These are phyloP conservation scores for Sanghuangporus baumii DNA, from an alignment of 1,284 basidiomycete species.

Conservation along the genomic window DNA sequence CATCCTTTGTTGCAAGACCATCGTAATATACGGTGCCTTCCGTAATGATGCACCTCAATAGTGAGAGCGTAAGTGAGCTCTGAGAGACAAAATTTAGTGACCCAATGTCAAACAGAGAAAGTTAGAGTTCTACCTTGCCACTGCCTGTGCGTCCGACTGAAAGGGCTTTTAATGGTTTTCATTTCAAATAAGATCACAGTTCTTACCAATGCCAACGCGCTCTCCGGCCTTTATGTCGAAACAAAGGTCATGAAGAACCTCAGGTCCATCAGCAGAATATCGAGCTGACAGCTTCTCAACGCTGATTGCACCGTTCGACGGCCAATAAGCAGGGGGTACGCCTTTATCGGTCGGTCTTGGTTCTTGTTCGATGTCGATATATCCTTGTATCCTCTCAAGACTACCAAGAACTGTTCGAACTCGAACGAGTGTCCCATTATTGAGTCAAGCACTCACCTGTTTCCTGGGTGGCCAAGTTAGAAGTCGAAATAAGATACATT, in stretches of 20 bases:
- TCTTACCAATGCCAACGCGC: conserved; percentile 42
- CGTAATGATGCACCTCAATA: conserved; percentile 38
- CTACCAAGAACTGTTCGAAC: conserved; percentile 27
- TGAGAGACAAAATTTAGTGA: conserved; percentile 16
- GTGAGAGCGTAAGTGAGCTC: conserved; percentile 38
- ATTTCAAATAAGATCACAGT: neutral
- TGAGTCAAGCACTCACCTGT: conserved; percentile 34
- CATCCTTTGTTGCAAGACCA: conserved; percentile 26
- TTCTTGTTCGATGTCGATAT: conserved; percentile 70
- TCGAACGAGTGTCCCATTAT: neutral
- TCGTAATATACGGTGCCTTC: conserved; percentile 40
- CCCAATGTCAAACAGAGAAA: neutral
- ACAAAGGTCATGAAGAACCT: conserved; percentile 42
- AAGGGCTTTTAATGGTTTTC: conserved; percentile 7
- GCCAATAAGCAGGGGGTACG: conserved; percentile 75
- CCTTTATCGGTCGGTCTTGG: conserved; percentile 42
- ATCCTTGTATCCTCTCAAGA: conserved; percentile 72
- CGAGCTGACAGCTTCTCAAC: conserved; percentile 59
- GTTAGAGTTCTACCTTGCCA: conserved; percentile 47
- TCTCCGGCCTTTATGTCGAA: conserved; percentile 45
- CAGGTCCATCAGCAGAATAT: conserved; percentile 43
- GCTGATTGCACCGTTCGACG: conserved; percentile 59
- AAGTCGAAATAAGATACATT: neutral
- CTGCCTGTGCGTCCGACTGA: conserved; percentile 69
- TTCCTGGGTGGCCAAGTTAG: conserved; percentile 27